phyloP scores from a whole-genome alignment of 768 basidiomycete species.

The Leccinum boreale region DNA sequence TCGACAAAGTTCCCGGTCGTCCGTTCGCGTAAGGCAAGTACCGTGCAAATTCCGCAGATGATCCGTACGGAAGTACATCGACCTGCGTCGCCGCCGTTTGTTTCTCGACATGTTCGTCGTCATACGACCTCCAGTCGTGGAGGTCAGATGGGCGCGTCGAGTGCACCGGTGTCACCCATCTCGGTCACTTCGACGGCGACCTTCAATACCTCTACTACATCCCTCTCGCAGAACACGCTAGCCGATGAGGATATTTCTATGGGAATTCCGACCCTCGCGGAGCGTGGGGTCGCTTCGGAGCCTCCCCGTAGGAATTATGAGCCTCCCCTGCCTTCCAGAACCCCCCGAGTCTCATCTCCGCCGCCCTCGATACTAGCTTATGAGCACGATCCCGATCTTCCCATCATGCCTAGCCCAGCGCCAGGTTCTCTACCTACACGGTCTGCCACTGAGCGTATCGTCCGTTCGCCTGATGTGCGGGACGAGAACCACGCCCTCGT shows the following conservation, averaged over 20 bases:
- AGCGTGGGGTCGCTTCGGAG: conserved; percentile 22
- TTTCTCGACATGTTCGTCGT: conserved; percentile 32
- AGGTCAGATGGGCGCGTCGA: conserved; percentile 26
- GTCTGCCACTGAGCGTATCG: conserved; percentile 33
- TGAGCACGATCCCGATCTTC: conserved; percentile 29
- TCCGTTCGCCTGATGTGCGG: conserved; percentile 25
- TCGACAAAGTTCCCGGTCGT: conserved; percentile 8
- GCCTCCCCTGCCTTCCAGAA: conserved; percentile 13
- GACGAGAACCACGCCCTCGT: conserved; percentile 28
- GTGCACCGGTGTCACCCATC: conserved; percentile 32
- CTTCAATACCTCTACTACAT: conserved; percentile 21
- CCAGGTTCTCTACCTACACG: conserved; percentile 24
- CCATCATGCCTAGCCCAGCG: conserved; percentile 16
- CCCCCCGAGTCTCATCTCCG: conserved; percentile 26
- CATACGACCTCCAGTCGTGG: conserved; percentile 32
- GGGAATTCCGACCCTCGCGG: conserved; percentile 11
- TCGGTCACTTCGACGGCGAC: conserved; percentile 27
- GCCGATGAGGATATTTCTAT: conserved; percentile 18
- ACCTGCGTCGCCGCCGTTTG: conserved; percentile 34
- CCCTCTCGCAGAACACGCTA: conserved; percentile 16
- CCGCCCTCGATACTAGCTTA: conserved; percentile 16
- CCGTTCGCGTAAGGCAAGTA: conserved; percentile 25
- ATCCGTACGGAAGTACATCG: conserved; percentile 15
- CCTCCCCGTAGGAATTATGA: conserved; percentile 23
- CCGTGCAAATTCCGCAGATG: conserved; percentile 22